phyloP scores from a whole-genome alignment of 208 protist species.

The Naegleria gruberi region DNA sequence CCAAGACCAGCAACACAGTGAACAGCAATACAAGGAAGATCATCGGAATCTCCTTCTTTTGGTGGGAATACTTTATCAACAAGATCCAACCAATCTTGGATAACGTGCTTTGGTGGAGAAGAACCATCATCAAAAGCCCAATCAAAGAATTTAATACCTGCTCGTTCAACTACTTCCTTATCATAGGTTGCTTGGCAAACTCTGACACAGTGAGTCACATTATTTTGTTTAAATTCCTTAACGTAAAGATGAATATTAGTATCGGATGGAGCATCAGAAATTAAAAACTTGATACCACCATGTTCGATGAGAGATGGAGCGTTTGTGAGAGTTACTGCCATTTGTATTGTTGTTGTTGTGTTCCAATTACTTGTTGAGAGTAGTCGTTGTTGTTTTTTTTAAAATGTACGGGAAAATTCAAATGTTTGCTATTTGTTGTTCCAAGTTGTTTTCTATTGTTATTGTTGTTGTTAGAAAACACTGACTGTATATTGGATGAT shows the following conservation, averaged over 20 bases:
- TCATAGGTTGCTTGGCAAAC: constrained; percentile 75
- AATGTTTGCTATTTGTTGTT: too few relatives aligned
- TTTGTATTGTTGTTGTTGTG: not conserved
- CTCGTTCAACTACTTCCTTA: constrained; percentile 26
- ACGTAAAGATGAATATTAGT: constrained; percentile 77
- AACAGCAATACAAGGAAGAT: constrained; percentile 52
- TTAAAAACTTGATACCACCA: constrained; percentile 49
- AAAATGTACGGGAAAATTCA: too few relatives aligned
- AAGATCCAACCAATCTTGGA: constrained; percentile 66
- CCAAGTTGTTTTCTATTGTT: too few relatives aligned
- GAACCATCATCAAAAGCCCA: constrained; percentile 79
- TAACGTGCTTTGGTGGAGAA: constrained; percentile 59
- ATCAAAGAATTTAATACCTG: constrained; percentile 42
- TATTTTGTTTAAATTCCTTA: constrained; percentile 63
- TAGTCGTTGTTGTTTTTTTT: too few relatives aligned
- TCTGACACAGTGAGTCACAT: constrained; percentile 64
- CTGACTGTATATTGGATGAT: too few relatives aligned
- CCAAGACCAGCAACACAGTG: constrained; percentile 83
- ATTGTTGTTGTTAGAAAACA: too few relatives aligned
- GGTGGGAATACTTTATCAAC: constrained; percentile 52
- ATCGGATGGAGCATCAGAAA: constrained; percentile 66
- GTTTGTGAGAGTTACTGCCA: constrained; percentile 21
- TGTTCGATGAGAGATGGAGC: constrained; percentile 4
- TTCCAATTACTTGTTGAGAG: too few relatives aligned
- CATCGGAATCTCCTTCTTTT: not conserved